Conservation (phyloP, 179 eudicot species). For the Camellia oleifera region DNA sequence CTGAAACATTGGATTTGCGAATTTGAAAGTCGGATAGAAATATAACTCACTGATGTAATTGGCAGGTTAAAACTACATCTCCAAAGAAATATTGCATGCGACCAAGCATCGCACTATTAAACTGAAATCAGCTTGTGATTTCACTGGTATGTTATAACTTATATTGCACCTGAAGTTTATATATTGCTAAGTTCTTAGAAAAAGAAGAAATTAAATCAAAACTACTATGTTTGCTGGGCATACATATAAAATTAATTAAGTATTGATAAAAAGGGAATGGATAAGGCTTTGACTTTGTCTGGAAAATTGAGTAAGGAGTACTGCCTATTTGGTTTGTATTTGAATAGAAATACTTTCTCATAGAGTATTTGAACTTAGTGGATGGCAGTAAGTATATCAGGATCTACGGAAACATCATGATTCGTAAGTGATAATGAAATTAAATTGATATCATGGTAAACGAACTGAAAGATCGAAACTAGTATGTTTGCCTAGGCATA, state of each 20-base stretch:
- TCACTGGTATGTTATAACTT: slow-evolving; percentile 47
- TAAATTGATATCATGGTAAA: background rate
- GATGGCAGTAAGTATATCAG: background rate
- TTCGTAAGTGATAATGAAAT: background rate
- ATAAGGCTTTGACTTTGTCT: too few species aligned
- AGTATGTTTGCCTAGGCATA: too few species aligned
- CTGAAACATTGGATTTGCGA: background rate
- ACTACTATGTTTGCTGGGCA: background rate
- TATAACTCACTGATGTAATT: slow-evolving; percentile 5
- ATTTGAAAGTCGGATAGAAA: background rate
- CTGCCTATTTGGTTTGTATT: background rate
- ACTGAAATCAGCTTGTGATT: slow-evolving; percentile 53
- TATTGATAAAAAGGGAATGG: background rate
- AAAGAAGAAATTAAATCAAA: background rate
- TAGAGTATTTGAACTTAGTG: background rate
- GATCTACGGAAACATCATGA: background rate
- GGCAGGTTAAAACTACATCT: slow-evolving; percentile 79
- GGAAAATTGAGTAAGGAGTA: background rate
- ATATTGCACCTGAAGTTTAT: background rate
- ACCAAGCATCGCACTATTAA: slow-evolving; percentile 57
- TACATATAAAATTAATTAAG: background rate
- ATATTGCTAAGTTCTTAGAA: background rate
- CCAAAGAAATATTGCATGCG: slow-evolving; percentile 80
- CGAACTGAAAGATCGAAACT: too few species aligned
- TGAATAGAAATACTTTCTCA: background rate